These are phyloP conservation scores for Schizophyllum commune DNA, from an alignment of 1,284 basidiomycete species.

Conservation along the genomic window DNA sequence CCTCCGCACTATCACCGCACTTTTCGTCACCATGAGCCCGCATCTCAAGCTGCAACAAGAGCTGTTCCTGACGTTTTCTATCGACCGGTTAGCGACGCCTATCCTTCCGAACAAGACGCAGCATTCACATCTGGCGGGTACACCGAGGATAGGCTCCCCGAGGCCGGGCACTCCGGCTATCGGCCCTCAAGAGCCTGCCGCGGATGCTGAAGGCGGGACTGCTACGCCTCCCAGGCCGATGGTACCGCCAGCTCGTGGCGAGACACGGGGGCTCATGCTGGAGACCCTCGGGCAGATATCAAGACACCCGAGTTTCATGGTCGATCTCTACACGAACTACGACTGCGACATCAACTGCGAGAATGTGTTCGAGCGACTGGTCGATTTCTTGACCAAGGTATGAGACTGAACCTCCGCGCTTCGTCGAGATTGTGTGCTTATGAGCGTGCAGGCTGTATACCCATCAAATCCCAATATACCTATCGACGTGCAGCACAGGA, in stretches of 20 bases:
- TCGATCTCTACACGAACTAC: conserved; percentile 93
- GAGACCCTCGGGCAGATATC: conserved; percentile 84
- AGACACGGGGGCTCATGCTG: conserved; percentile 85
- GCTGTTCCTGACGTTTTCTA: conserved; percentile 87
- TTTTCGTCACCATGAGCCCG: conserved; percentile 84
- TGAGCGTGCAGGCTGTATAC: conserved; percentile 60
- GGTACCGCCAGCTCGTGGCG: conserved; percentile 76
- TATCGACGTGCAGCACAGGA: conserved; percentile 63
- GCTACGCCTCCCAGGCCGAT: conserved; percentile 48
- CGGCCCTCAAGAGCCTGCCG: conserved; percentile 33
- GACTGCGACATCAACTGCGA: conserved; percentile 97
- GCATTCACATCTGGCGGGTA: conserved; percentile 1
- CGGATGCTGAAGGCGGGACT: conserved; percentile 43
- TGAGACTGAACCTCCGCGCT: background rate
- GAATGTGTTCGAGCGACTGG: conserved; percentile 89
- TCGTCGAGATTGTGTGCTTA: background rate
- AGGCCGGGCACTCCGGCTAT: conserved; percentile 45
- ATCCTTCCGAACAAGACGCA: conserved; percentile 19
- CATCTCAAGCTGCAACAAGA: conserved; percentile 96
- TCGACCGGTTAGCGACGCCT: conserved; percentile 79
- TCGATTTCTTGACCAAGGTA: conserved; percentile 86
- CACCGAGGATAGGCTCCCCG: conserved; percentile 33
- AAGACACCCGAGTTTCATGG: conserved; percentile 83
- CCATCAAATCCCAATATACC: conserved; percentile 53
- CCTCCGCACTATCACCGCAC: conserved; percentile 79